A percentile compares a stretch with the other conserved stretches of the same genome.
Evolutionary conservation across 257 asterid genomes (phyloP).

Genomic region (Anisodus acutangulus): DNA sequence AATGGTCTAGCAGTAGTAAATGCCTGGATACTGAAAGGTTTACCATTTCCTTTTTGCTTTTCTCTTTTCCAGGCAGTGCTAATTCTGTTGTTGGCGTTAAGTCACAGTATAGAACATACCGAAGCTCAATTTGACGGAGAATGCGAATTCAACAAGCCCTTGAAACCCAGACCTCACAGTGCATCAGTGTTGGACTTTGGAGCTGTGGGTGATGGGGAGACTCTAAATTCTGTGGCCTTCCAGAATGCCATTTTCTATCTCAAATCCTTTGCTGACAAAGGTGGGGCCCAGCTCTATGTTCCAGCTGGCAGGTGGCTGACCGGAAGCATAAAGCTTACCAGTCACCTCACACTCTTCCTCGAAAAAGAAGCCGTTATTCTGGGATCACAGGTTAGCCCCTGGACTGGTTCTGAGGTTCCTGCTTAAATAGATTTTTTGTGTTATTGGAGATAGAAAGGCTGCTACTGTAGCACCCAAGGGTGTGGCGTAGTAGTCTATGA

Average conservation of each 20-base stretch:
- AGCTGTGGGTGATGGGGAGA: constrained; percentile 53
- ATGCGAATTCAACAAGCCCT: constrained; percentile 36
- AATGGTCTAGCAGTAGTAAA: not conserved
- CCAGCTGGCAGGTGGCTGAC: constrained; percentile 82
- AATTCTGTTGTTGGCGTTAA: constrained; percentile 28
- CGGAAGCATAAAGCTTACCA: constrained; percentile 76
- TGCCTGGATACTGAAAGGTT: not conserved
- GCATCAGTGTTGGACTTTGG: constrained; percentile 48
- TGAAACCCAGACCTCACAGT: constrained; percentile 46
- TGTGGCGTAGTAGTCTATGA: too few species aligned
- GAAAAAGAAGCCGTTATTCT: constrained; percentile 76
- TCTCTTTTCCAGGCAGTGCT: constrained; percentile 27
- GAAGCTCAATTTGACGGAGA: constrained; percentile 35
- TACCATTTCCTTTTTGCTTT: constrained; percentile 9
- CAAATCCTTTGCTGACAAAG: constrained; percentile 79
- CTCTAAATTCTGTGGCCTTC: constrained; percentile 70
- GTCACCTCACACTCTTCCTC: constrained; percentile 82
- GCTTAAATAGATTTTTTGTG: not conserved
- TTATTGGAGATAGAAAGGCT: not conserved
- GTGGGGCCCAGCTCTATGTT: constrained; percentile 85
- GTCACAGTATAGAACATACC: constrained; percentile 26
- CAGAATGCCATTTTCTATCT: constrained; percentile 87
- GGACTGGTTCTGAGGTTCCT: constrained; percentile 7
- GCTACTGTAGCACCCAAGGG: not conserved
- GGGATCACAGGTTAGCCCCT: constrained; percentile 62